Conservation (phyloP, 1,139 yeast species). For the Chernovozyma sophiae-reginae region DNA sequence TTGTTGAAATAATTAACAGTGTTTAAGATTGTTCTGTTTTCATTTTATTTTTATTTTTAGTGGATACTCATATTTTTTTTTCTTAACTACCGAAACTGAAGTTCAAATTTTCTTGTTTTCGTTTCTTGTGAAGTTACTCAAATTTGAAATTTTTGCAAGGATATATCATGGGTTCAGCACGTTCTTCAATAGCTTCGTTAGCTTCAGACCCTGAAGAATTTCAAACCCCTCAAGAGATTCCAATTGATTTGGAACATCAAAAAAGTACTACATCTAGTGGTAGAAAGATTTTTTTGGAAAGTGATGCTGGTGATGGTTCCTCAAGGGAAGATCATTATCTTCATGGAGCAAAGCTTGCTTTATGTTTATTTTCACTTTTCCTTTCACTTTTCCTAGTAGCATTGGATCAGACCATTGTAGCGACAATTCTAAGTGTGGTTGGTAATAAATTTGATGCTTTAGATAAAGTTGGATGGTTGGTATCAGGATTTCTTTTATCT, state of each 20-base stretch:
- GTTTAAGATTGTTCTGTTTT: too few species aligned
- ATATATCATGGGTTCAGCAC: background rate
- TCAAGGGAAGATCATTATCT: constrained; percentile 35
- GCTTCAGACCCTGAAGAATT: background rate
- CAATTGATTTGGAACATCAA: background rate
- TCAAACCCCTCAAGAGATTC: background rate
- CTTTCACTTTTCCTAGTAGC: constrained; percentile 34
- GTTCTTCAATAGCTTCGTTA: background rate
- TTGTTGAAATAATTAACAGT: too few species aligned
- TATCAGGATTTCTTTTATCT: constrained; percentile 25
- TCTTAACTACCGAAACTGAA: too few species aligned
- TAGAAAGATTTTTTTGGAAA: constrained; percentile 20
- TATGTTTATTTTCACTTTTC: constrained; percentile 26
- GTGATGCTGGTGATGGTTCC: constrained; percentile 44
- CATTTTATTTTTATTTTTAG: too few species aligned
- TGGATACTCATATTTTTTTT: too few species aligned
- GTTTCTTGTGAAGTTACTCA: too few species aligned
- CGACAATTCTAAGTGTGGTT: constrained; percentile 32
- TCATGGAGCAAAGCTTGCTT: constrained; percentile 22
- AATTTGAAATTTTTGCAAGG: too few species aligned
- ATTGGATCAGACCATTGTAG: constrained; percentile 40
- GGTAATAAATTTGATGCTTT: constrained; percentile 32
- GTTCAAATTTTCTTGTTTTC: too few species aligned
- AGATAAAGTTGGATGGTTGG: constrained; percentile 25
- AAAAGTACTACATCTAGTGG: too few species aligned